Conservation (phyloP, 139 green algal species). For the Picochlorum costavermella region DNA sequence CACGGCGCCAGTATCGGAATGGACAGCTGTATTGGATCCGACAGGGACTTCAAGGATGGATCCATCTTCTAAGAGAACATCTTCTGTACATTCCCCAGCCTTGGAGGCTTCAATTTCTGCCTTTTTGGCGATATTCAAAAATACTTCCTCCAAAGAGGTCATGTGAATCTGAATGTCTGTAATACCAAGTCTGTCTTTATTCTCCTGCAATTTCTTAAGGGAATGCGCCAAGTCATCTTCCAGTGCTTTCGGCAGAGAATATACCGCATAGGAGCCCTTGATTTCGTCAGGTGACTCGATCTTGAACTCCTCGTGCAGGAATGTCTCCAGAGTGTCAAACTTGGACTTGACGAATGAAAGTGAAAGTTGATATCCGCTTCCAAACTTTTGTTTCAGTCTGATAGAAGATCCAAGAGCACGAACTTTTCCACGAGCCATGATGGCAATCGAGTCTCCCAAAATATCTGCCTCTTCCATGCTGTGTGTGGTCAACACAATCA, state of each 20-base stretch:
- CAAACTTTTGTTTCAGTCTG: slow-evolving; percentile 86
- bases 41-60: slow-evolving; percentile 29
- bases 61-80: slow-evolving; percentile 38
- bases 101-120: slow-evolving; percentile 58
- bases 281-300: slow-evolving; percentile 47
- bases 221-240: slow-evolving; percentile 49
- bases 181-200: slow-evolving; percentile 37
- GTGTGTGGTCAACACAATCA: slow-evolving; percentile 92
- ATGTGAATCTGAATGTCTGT: slow-evolving; percentile 62
- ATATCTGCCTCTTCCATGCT: slow-evolving; percentile 96
- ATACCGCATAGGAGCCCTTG: slow-evolving; percentile 52
- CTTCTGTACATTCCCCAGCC: slow-evolving; percentile 20
- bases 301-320: slow-evolving; percentile 17
- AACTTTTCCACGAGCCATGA: slow-evolving; percentile 85
- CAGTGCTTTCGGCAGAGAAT: slow-evolving; percentile 42
- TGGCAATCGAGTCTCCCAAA: slow-evolving; percentile 81
- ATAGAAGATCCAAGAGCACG: slow-evolving; percentile 69
- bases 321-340: slow-evolving; percentile 8
- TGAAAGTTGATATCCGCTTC: slow-evolving; percentile 59
- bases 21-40: slow-evolving; percentile 33
- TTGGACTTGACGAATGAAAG: slow-evolving; percentile 12
- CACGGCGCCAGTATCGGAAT: slow-evolving; percentile 16
- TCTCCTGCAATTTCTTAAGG: slow-evolving; percentile 47
- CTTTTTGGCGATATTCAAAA: slow-evolving; percentile 66
- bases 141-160: slow-evolving; percentile 64